Conservation (phyloP, 805 yeast species). For the Kodamaea hsintzibuensis region DNA sequence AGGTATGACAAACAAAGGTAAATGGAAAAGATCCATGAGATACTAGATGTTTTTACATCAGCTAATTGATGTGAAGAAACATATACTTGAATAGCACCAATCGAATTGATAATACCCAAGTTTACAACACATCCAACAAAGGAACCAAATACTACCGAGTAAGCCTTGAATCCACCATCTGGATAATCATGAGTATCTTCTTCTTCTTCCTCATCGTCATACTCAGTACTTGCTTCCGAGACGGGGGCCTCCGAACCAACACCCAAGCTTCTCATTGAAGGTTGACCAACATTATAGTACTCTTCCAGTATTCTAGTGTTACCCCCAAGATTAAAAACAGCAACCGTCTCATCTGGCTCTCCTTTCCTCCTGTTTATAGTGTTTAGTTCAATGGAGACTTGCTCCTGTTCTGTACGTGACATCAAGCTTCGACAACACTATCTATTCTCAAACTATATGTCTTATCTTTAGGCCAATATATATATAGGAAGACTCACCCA, state of each 20-base stretch:
- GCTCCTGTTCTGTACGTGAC: not conserved
- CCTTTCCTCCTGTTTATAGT: not conserved
- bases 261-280: not conserved
- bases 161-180: slow-evolving; percentile 62
- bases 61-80: slow-evolving; percentile 55
- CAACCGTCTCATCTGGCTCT: not conserved
- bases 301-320: not conserved
- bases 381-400: not conserved
- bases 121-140: slow-evolving; percentile 55
- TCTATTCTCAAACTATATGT: no score
- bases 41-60: slow-evolving; percentile 43
- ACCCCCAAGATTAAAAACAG: not conserved
- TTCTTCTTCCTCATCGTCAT: not conserved
- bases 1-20: slow-evolving; percentile 50
- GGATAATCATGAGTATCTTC: slow-evolving; percentile 31
- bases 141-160: slow-evolving; percentile 56
- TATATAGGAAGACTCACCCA: no score
- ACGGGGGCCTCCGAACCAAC: no score
- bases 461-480: no score
- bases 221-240: not conserved
- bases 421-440: not conserved
- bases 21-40: slow-evolving; percentile 68
- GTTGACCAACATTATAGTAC: not conserved
- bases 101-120: slow-evolving; percentile 57
- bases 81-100: slow-evolving; percentile 65